These are phyloP conservation scores for Geotrichum histeridarum DNA, from an alignment of 1,139 yeast genomes.

Conservation along the genomic window DNA sequence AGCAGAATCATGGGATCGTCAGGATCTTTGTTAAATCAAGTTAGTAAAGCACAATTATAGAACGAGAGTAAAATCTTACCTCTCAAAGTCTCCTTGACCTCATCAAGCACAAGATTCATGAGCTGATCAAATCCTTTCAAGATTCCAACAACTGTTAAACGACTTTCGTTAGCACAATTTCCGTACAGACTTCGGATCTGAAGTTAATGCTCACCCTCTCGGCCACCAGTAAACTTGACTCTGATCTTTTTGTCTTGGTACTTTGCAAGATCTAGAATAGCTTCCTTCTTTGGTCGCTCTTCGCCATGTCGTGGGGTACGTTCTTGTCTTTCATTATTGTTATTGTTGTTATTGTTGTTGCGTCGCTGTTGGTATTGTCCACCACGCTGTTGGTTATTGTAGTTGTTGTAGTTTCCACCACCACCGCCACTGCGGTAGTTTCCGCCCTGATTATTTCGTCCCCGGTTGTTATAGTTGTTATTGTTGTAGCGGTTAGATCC, in stretches of 20 bases:
- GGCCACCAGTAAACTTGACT: conserved; percentile 84
- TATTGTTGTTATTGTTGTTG: conserved; percentile 23
- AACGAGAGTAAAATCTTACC: conserved; percentile 6
- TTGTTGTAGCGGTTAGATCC: neutral
- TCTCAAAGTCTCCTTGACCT: conserved; percentile 55
- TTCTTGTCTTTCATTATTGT: conserved; percentile 28
- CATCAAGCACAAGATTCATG: conserved; percentile 88
- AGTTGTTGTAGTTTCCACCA: conserved; percentile 13
- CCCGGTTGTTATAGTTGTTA: conserved; percentile 9
- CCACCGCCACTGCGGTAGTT: conserved; percentile 14
- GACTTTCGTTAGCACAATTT: neutral
- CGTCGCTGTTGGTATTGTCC: conserved; percentile 20
- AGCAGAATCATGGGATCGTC: conserved; percentile 52
- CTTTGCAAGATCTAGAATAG: conserved; percentile 75
- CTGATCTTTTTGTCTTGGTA: conserved; percentile 69
- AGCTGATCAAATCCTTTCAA: conserved; percentile 88
- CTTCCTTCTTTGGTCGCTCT: conserved; percentile 83
- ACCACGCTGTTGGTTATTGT: conserved; percentile 17
- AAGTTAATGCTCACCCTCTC: conserved; percentile 39
- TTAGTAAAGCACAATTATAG: neutral
- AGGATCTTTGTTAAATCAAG: conserved; percentile 41
- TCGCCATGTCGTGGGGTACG: conserved; percentile 37
- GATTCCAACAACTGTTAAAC: conserved; percentile 54
- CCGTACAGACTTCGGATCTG: conserved; percentile 20
- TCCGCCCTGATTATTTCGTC: neutral